Evolutionary conservation across 148 eudicot species (phyloP).

Genomic region (Linanthus parryae): DNA sequence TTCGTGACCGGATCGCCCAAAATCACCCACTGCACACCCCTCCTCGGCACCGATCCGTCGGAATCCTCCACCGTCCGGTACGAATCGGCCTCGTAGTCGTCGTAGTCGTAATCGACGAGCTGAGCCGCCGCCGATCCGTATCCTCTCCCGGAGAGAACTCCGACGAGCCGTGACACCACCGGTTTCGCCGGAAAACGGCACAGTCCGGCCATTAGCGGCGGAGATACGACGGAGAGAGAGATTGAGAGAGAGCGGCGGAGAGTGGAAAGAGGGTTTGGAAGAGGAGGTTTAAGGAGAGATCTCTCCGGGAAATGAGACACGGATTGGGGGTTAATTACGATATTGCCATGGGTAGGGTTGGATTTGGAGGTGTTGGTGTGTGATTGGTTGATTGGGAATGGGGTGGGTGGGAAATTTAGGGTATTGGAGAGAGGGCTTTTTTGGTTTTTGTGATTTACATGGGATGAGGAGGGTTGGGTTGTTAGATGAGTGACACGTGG

Average conservation of each 20-base stretch:
- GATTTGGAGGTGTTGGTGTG: too few species aligned
- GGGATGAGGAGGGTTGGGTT: too few species aligned
- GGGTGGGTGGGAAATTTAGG: too few species aligned
- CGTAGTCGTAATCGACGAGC: slow-evolving; percentile 34
- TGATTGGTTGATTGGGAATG: too few species aligned
- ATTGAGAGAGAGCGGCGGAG: background rate
- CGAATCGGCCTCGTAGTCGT: slow-evolving; percentile 27
- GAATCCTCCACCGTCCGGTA: slow-evolving; percentile 27
- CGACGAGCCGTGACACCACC: background rate
- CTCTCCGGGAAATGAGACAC: too few species aligned
- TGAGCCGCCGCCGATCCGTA: slow-evolving; percentile 47
- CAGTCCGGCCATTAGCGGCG: slow-evolving; percentile 32
- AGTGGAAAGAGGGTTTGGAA: slow-evolving; percentile 3
- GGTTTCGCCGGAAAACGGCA: slow-evolving; percentile 24
- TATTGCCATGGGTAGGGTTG: background rate
- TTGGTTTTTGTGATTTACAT: too few species aligned
- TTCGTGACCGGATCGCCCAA: slow-evolving; percentile 72
- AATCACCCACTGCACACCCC: slow-evolving; percentile 90
- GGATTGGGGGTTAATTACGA: too few species aligned
- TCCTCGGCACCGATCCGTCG: slow-evolving; percentile 42
- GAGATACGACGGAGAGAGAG: background rate
- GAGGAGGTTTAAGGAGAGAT: background rate
- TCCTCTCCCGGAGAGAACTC: slow-evolving; percentile 2
- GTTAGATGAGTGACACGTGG: too few species aligned
- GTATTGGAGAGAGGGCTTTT: too few species aligned